These are phyloP conservation scores for Alternaria rosae DNA, from an alignment of 2,329 filamentous ascomycete species.

Conservation along the genomic window DNA sequence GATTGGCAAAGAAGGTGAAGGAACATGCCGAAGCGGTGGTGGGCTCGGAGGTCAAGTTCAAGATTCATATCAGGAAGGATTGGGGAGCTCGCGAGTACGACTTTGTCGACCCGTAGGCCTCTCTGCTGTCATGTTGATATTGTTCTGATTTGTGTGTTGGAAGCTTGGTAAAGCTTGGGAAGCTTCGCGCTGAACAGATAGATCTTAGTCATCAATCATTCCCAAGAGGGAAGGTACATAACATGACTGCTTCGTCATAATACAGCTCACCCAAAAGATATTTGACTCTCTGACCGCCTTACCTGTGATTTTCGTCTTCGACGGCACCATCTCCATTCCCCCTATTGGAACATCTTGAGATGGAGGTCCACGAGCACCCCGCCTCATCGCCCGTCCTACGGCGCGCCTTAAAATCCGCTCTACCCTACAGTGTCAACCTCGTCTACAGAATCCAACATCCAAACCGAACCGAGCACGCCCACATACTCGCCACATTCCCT, in stretches of 20 bases:
- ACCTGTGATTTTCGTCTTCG: background rate
- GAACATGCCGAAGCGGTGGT: background rate
- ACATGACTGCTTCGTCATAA: background rate
- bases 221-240: slow-evolving; percentile 13
- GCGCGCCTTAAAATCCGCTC: slow-evolving; percentile 57
- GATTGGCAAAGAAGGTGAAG: background rate
- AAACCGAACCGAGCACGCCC: slow-evolving; percentile 49
- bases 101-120: background rate
- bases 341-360: background rate
- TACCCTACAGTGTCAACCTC: slow-evolving; percentile 68
- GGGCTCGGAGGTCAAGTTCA: background rate
- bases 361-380: slow-evolving; percentile 30
- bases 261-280: background rate
- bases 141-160: too few relatives aligned
- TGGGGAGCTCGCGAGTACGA: background rate
- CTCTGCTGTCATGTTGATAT: background rate
- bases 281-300: background rate
- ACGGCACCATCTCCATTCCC: background rate
- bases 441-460: slow-evolving; percentile 70
- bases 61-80: background rate
- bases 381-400: slow-evolving; percentile 59
- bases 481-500: slow-evolving; percentile 52
- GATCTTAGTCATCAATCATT: slow-evolving; percentile 7
- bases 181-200: background rate
- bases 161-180: background rate